Evolutionary conservation across 805 yeast genomes (phyloP), one percentile per base, ranked within the genome.

Genomic region (Yamadazyma kitorensis): DNA sequence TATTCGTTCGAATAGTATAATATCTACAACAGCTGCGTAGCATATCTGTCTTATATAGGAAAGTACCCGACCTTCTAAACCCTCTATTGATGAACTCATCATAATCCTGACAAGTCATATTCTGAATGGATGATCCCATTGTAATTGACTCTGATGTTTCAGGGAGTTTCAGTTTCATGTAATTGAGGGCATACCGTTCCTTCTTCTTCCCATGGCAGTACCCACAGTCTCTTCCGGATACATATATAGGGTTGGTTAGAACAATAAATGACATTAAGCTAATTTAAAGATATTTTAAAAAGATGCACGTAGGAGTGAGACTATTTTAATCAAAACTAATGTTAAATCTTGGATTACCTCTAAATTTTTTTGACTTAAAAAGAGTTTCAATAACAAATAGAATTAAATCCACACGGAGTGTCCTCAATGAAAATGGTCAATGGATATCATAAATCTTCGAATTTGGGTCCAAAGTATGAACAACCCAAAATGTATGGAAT

Each of bases 51-150:
- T 72, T 64, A 36, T 72, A 84, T 6, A 82, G 41, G 43, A 76
- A 83, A 2, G 58, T 54, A 0, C 96, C 96, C 20, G 93, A 82
- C 35, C 97, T 64, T 54, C 95, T 74, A 51, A 74, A 87, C 2
- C 95, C 95, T 45, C 68, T 61, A 46, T 86, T 80, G 47, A 89
- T 76, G 43, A 85, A 52, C 14, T 46, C 50, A 49, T 85, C 89
- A 49, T 87, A 87, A 17, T 70, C 72, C 12, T 54, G 53, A 5
- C 74, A 61, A 0, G 76, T 52, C 63, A 79, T 65, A n/a, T 54
- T 54, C 28, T 65, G 67, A 7, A 67, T 63, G 12, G 59, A 61
- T 33, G 75, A 36, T 2, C 72, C 73, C 13, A 68, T 51, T 15
- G 63, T 53, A 23, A 54, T 24, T 16, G 44, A 40, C 21, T 43